These are phyloP conservation scores for Saccharomyces cerevisiae DNA, from an alignment of 805 yeast species.

Conservation along the genomic window DNA sequence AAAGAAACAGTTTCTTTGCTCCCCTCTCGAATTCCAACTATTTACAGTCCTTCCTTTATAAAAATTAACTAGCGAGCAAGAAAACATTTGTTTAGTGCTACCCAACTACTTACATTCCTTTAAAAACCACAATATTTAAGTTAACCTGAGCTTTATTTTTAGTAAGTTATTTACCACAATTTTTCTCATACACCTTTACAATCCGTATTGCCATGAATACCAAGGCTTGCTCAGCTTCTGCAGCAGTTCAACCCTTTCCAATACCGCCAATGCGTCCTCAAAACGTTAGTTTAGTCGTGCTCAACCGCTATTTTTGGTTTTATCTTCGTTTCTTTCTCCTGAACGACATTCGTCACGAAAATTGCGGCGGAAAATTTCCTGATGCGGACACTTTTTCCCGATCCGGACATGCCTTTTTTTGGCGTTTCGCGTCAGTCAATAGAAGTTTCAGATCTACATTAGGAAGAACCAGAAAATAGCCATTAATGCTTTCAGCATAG, in stretches of 20 bases:
- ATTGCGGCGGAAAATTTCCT: neutral
- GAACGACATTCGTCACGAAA: neutral
- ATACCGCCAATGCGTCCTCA: neutral
- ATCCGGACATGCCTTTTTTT: neutral
- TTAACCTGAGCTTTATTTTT: neutral
- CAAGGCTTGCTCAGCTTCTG: neutral
- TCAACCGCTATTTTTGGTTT: neutral
- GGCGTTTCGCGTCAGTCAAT: neutral
- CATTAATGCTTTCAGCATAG: neutral
- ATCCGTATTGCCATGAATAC: neutral
- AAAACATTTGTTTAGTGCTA: conserved; percentile 4
- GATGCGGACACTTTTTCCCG: neutral
- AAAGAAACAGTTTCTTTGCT: neutral
- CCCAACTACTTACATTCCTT: conserved; percentile 19
- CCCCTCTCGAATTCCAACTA: conserved; percentile 24
- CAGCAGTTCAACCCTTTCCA: neutral
- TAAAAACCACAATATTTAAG: neutral
- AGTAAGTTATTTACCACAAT: conserved; percentile 1
- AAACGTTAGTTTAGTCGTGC: neutral
- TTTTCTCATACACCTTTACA: neutral
- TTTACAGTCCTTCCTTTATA: conserved; percentile 29
- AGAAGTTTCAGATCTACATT: neutral
- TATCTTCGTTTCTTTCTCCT: neutral
- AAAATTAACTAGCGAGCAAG: neutral
- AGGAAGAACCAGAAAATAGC: neutral